phyloP scores from a whole-genome alignment of 352 stramenopile genomes.

The Nothophytophthora sp. region DNA sequence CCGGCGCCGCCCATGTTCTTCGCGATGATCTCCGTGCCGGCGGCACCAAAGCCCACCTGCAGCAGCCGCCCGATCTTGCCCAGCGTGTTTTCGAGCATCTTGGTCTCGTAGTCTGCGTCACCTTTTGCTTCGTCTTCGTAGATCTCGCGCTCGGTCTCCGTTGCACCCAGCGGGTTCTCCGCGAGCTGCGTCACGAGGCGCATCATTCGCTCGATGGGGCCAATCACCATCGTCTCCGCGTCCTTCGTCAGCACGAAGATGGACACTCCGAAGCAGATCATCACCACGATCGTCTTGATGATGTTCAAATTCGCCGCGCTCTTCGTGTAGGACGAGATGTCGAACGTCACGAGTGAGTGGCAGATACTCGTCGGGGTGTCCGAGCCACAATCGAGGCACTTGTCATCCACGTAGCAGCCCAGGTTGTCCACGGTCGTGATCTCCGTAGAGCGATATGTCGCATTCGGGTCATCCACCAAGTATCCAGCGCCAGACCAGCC shows the following conservation, averaged over 20 bases:
- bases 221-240: conserved; percentile 95
- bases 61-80: conserved; percentile 94
- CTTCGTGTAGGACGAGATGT: conserved; percentile 54
- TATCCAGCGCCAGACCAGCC: conserved; percentile 62
- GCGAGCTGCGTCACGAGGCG: conserved; percentile 71
- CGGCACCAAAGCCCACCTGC: conserved; percentile 97
- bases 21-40: conserved; percentile 97
- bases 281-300: conserved; percentile 87
- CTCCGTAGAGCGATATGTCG: conserved; percentile 57
- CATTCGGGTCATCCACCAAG: conserved; percentile 34
- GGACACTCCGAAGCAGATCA: conserved; percentile 90
- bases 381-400: conserved; percentile 53
- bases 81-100: conserved; percentile 95
- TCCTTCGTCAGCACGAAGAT: conserved; percentile 94
- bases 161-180: conserved; percentile 68
- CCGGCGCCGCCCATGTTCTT: conserved; percentile 95
- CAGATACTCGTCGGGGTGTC: conserved; percentile 42
- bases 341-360: conserved; percentile 74
- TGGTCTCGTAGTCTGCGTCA: conserved; percentile 92
- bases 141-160: conserved; percentile 67
- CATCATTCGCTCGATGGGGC: conserved; percentile 97
- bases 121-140: conserved; percentile 64
- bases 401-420: conserved; percentile 67
- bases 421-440: conserved; percentile 63
- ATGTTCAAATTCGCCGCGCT: conserved; percentile 70